Percentiles rank a stretch among this genome's conserved stretches.
phyloP scores from a whole-genome alignment of 192 early-diverging fungal species.

The Powellomyces hirtus region DNA sequence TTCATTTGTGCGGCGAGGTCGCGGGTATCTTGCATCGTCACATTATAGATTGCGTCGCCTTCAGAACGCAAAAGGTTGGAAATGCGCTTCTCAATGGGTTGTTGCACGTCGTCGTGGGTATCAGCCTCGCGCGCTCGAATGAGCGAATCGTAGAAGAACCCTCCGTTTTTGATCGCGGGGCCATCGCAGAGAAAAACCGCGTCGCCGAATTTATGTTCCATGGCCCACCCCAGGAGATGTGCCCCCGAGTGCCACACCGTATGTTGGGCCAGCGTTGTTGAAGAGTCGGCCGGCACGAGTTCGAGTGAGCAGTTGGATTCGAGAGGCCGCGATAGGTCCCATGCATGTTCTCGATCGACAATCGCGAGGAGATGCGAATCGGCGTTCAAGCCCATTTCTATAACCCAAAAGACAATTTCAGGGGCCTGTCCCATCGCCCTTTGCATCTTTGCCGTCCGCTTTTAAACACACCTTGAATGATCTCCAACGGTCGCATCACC shows the following conservation, averaged over 20 bases:
- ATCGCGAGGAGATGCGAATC: slow-evolving; percentile 4
- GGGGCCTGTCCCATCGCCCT: no score
- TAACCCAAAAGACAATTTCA: no score
- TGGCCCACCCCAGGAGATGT: slow-evolving; percentile 58
- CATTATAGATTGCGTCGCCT: slow-evolving; percentile 33
- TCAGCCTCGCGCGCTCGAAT: slow-evolving; percentile 42
- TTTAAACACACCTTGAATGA: slow-evolving; percentile 6
- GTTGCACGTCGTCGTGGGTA: slow-evolving; percentile 18
- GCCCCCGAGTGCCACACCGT: slow-evolving; percentile 39
- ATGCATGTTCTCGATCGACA: background rate
- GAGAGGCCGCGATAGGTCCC: slow-evolving; percentile 28
- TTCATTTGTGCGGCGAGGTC: slow-evolving; percentile 51
- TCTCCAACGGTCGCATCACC: background rate
- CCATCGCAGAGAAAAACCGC: slow-evolving; percentile 68
- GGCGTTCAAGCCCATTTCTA: no score
- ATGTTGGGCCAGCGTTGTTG: slow-evolving; percentile 1
- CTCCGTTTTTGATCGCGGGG: slow-evolving; percentile 63
- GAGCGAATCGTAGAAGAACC: slow-evolving; percentile 79
- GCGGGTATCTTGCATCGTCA: slow-evolving; percentile 51
- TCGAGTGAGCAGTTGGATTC: background rate
- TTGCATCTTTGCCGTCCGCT: no score
- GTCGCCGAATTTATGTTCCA: slow-evolving; percentile 69
- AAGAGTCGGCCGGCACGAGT: background rate
- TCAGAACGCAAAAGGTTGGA: background rate
- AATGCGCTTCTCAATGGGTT: slow-evolving; percentile 11